phyloP scores from a whole-genome alignment of 768 basidiomycete genomes.

The Fomitopsis serialis region DNA sequence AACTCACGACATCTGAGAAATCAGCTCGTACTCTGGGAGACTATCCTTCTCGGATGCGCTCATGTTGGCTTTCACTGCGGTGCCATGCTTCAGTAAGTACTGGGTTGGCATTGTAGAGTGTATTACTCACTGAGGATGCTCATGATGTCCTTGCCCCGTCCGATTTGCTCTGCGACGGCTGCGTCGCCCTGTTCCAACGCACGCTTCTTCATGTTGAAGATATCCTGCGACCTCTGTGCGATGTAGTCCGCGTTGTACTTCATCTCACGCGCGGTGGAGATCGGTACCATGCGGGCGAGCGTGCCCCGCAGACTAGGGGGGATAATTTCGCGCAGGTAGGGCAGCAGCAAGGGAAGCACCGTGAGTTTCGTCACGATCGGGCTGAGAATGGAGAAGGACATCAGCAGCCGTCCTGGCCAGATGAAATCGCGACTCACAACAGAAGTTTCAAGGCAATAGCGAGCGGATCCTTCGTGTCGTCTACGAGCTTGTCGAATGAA shows the following conservation, averaged over 20 bases:
- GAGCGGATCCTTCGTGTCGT: slow-evolving; percentile 9
- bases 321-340: no score
- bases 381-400: slow-evolving; percentile 3
- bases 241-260: slow-evolving; percentile 41
- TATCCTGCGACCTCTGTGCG: slow-evolving; percentile 34
- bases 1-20: slow-evolving; percentile 16
- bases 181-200: slow-evolving; percentile 21
- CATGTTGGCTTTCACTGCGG: slow-evolving; percentile 18
- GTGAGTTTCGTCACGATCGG: background rate
- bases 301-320: background rate
- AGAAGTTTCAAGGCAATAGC: slow-evolving; percentile 13
- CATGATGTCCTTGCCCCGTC: slow-evolving; percentile 42
- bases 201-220: slow-evolving; percentile 34
- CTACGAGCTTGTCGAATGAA: slow-evolving; percentile 12
- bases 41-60: slow-evolving; percentile 5
- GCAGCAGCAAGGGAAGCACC: no score
- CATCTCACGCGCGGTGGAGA: slow-evolving; percentile 25
- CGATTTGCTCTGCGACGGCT: slow-evolving; percentile 8
- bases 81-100: background rate
- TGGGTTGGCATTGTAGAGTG: background rate
- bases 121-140: slow-evolving; percentile 28
- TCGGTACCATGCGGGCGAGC: background rate
- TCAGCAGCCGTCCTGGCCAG: background rate
- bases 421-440: slow-evolving; percentile 12
- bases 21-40: slow-evolving; percentile 16